A percentile compares a stretch with the other conserved stretches of the same genome.
These are phyloP conservation scores for Circinella minor DNA, from an alignment of 371 early-diverging fungal species.

Conservation along the genomic window DNA sequence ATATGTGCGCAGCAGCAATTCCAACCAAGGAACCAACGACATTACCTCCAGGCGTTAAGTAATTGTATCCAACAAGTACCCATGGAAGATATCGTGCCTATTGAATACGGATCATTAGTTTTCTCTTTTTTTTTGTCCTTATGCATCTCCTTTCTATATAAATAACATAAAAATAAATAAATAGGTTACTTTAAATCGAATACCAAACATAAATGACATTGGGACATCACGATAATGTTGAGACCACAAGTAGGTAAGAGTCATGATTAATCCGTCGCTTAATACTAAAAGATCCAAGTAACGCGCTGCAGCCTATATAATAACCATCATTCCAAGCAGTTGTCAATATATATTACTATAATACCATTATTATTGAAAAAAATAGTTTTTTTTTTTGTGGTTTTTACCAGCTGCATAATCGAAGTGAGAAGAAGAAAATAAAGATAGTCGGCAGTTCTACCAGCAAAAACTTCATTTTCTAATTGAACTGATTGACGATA, in stretches of 20 bases:
- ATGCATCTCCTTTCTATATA: background rate
- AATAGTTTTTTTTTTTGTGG: background rate
- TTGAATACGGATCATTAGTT: background rate
- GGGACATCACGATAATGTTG: slow-evolving; percentile 63
- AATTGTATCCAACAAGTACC: slow-evolving; percentile 65
- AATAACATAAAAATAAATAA: background rate
- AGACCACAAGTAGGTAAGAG: slow-evolving; percentile 81
- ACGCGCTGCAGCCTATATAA: slow-evolving; percentile 26
- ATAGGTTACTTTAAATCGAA: slow-evolving; percentile 74
- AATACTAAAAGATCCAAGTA: slow-evolving; percentile 28
- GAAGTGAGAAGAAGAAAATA: slow-evolving; percentile 70
- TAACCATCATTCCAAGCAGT: background rate
- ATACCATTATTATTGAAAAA: no score
- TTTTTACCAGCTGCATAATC: slow-evolving; percentile 36
- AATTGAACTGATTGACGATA: slow-evolving; percentile 75
- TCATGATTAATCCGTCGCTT: slow-evolving; percentile 62
- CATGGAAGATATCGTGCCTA: slow-evolving; percentile 77
- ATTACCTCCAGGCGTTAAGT: slow-evolving; percentile 28
- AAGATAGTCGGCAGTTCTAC: slow-evolving; percentile 81
- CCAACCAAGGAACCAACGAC: slow-evolving; percentile 38
- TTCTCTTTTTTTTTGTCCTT: background rate
- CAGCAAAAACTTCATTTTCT: slow-evolving; percentile 72
- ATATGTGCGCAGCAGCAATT: slow-evolving; percentile 57
- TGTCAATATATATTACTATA: no score
- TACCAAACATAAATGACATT: slow-evolving; percentile 84